phyloP scores from a whole-genome alignment of 192 early-diverging fungal genomes.

The Rhizophagus clarus region DNA sequence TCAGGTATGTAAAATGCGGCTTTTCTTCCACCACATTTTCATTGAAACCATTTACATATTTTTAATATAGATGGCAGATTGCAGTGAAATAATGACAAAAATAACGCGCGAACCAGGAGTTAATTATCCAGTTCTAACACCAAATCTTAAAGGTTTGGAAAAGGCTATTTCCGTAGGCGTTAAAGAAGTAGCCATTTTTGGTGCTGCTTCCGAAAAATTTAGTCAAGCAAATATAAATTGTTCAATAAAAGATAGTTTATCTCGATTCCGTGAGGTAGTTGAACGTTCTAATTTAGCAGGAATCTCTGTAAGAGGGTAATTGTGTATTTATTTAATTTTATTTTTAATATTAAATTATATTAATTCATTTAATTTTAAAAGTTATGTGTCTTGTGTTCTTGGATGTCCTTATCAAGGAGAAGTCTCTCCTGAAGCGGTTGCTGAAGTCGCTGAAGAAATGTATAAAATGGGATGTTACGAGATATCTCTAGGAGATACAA shows the following conservation, averaged over 20 bases:
- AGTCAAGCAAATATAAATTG: constrained; percentile 92
- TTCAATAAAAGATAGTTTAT: constrained; percentile 80
- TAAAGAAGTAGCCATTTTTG: constrained; percentile 90
- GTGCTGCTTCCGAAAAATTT: constrained; percentile 86
- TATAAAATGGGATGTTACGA: constrained; percentile 95
- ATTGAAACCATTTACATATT: background rate
- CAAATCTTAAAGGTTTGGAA: constrained; percentile 85
- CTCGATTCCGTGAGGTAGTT: constrained; percentile 69
- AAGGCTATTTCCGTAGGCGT: constrained; percentile 77
- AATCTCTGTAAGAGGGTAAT: constrained; percentile 73
- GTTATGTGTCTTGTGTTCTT: constrained; percentile 88
- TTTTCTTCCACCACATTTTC: background rate
- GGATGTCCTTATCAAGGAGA: constrained; percentile 94
- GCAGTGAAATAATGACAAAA: constrained; percentile 66
- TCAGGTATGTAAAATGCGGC: constrained; percentile 50
- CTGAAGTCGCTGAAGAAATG: constrained; percentile 70
- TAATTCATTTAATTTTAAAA: constrained; percentile 35
- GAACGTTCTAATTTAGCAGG: constrained; percentile 61
- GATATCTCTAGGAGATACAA: constrained; percentile 95
- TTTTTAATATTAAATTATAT: constrained; percentile 1
- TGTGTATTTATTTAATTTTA: background rate
- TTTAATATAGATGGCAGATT: constrained; percentile 82
- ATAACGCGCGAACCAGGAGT: constrained; percentile 68
- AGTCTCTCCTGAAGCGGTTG: constrained; percentile 70
- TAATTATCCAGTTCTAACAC: constrained; percentile 86